Evolutionary conservation across 495 filamentous ascomycete genomes (phyloP).

Genomic region (Penicillium odoratum): DNA sequence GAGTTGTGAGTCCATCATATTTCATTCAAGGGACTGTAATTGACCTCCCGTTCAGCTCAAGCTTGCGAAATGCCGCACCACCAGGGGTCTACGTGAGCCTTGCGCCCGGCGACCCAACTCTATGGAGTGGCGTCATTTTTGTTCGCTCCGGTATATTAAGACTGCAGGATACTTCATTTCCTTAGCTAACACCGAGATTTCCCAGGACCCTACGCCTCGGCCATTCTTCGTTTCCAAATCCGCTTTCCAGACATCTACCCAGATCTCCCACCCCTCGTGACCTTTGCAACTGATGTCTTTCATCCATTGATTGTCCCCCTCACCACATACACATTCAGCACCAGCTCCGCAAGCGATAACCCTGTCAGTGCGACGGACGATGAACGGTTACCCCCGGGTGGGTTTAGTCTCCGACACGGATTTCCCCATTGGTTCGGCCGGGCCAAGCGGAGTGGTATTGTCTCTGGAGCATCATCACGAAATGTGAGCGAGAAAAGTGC

Average conservation of each 20-base stretch:
- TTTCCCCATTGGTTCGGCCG: conserved; percentile 85
- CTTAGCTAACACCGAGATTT: neutral
- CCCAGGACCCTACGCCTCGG: conserved; percentile 81
- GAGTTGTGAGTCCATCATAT: conserved; percentile 64
- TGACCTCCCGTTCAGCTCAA: conserved; percentile 56
- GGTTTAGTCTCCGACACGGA: conserved; percentile 83
- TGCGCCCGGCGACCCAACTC: conserved; percentile 72
- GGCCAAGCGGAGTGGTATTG: conserved; percentile 31
- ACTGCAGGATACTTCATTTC: neutral
- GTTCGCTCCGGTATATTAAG: conserved; percentile 70
- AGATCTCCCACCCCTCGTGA: conserved; percentile 74
- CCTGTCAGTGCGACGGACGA: conserved; percentile 79
- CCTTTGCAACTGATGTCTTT: conserved; percentile 87
- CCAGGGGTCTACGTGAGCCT: conserved; percentile 83
- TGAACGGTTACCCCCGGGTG: conserved; percentile 78
- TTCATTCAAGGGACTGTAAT: neutral
- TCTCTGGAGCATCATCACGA: conserved; percentile 35
- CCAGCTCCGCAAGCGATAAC: conserved; percentile 63
- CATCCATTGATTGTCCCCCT: conserved; percentile 89
- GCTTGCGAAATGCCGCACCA: conserved; percentile 76
- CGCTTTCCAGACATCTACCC: conserved; percentile 84
- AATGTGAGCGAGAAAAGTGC: conserved; percentile 37
- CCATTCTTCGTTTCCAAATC: conserved; percentile 86
- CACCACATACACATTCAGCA: conserved; percentile 87
- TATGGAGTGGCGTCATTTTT: conserved; percentile 90